Base-by-base conservation (phyloP, 306 rosid genomes). In the Medicago ruthenica region DNA sequence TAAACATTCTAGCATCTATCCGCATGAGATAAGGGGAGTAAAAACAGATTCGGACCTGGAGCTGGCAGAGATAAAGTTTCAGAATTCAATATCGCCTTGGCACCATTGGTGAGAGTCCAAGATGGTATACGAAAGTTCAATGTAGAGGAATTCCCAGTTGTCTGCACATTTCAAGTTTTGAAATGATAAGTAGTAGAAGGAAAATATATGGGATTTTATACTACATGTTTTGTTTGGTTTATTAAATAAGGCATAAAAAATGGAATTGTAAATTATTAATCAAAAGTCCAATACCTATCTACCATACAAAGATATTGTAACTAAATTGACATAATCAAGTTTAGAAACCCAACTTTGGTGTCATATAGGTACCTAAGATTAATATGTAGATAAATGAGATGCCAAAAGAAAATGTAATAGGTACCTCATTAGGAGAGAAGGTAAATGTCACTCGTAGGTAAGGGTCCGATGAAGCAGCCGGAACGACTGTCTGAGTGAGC, bases 41-140 rank as follows among this genome's bases (percentile, higher is more conserved):
- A 18, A 60, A 70, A 78, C 22, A 59, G 62, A 47, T 45, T 44
- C 82, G 50, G 17, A 91, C 97, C 95, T 73, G 95, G 93, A 83
- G 81, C 36, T 47, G 96, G 79, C 17, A 80, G 41, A 44, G 85
- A 15, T 47, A 90, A 58, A 65, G 74, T 67, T 59, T 76, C 66
- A 51, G 63, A 73, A 81, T 92, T 95, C 62, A 92, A 62, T 61
- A 60, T 45, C 24, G 70, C 91, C 68, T 80, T 82, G 17, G 93
- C 88, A 65, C 83, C 89, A 71, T 63, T 45, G 5, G 44, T 4
- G 45, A 8, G 21, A 9, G 96, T 92, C 98, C 98, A 95, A 48
- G 85, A 80, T 8, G 98, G 98, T 4, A 92, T 7, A 54, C 98
- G 90, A 41, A 95, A 64, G 62, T 92, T 91, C 77, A 93, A 76